Percentiles rank a stretch among this genome's conserved stretches.
Evolutionary conservation across 495 filamentous ascomycete genomes (phyloP).

Genomic region (Tirmania nivea): DNA sequence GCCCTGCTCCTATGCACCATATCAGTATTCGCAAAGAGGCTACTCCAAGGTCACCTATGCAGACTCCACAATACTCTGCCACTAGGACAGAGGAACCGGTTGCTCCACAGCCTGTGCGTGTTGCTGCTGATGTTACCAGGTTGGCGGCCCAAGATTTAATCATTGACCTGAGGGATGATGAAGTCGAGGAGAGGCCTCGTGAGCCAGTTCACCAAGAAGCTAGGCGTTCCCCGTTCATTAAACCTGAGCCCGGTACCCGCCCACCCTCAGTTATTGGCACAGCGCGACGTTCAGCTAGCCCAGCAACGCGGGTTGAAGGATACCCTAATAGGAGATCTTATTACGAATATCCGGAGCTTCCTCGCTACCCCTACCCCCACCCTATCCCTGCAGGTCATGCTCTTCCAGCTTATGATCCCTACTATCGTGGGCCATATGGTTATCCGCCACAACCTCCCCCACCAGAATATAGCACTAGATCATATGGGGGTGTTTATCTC

Average conservation of each 20-base stretch:
- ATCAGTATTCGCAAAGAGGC: not conserved
- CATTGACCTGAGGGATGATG: not conserved
- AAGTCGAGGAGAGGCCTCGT: not conserved
- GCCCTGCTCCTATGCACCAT: not conserved
- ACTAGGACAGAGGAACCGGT: not conserved
- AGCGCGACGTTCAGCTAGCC: not conserved
- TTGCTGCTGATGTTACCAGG: not conserved
- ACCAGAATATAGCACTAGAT: constrained; percentile 11
- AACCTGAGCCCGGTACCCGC: constrained; percentile 68
- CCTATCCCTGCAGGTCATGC: constrained; percentile 3
- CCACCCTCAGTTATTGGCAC: constrained; percentile 39
- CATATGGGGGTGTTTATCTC: constrained; percentile 3
- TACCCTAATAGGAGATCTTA: not conserved
- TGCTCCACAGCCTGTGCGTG: not conserved
- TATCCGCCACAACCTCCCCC: constrained; percentile 8
- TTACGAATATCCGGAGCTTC: constrained; percentile 1
- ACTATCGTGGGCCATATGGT: constrained; percentile 12
- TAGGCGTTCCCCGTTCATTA: constrained; percentile 34
- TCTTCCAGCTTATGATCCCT: constrained; percentile 4
- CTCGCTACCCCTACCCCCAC: not conserved
- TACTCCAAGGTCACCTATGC: no score
- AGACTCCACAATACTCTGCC: not conserved
- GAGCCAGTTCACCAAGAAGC: not conserved
- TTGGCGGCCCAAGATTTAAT: not conserved
- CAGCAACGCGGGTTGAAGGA: not conserved